Evolutionary conservation across 176 grass and related monocot species (phyloP).

Genomic region (Cenchrus fungigraminus): DNA sequence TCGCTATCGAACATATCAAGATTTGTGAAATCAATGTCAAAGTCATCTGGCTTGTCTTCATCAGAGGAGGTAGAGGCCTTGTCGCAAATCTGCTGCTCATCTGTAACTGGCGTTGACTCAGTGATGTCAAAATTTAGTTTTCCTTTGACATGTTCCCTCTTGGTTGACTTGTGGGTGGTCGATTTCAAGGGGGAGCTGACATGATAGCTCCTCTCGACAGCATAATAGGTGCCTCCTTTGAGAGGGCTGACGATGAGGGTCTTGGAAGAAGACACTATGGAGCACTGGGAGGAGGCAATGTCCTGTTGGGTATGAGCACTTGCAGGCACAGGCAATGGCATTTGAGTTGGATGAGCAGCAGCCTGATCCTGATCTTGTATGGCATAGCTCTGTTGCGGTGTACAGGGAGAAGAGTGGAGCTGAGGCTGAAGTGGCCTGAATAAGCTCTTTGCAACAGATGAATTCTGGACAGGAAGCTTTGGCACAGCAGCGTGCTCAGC

Average conservation of each 20-base stretch:
- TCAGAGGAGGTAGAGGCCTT: constrained; percentile 51
- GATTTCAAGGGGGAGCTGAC: constrained; percentile 78
- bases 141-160: constrained; percentile 85
- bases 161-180: constrained; percentile 47
- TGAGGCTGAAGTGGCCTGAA: constrained; percentile 51
- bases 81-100: constrained; percentile 28
- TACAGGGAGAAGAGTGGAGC: constrained; percentile 52
- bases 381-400: constrained; percentile 41
- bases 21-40: constrained; percentile 78
- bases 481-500: constrained; percentile 24
- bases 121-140: constrained; percentile 72
- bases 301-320: constrained; percentile 37
- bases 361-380: background rate
- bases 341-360: constrained; percentile 31
- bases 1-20: constrained; percentile 70
- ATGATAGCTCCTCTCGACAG: constrained; percentile 86
- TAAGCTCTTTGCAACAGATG: constrained; percentile 70
- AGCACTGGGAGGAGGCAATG: constrained; percentile 57
- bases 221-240: constrained; percentile 70
- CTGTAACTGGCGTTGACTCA: constrained; percentile 37
- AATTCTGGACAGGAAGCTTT: constrained; percentile 44
- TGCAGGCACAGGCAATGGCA: constrained; percentile 4
- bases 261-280: constrained; percentile 84
- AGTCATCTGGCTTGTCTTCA: constrained; percentile 49
- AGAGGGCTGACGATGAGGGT: constrained; percentile 83